These are phyloP conservation scores for Penicillium concentricum DNA, from an alignment of 2,329 filamentous ascomycete species.

Conservation along the genomic window DNA sequence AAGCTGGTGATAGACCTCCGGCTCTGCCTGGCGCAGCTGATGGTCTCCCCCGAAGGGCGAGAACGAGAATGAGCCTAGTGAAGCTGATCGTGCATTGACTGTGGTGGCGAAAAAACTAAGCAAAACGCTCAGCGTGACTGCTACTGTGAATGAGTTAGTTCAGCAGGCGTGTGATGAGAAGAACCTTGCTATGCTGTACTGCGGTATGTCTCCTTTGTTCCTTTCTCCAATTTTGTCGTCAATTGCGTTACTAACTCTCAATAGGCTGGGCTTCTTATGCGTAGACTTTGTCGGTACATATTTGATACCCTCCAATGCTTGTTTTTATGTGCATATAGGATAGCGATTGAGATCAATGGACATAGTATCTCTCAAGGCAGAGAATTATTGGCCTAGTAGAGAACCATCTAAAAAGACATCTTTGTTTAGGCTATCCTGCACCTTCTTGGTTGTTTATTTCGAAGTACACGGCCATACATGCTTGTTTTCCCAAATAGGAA, in stretches of 20 bases:
- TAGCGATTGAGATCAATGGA: neutral
- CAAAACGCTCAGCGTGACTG: conserved; percentile 89
- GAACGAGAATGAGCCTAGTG: conserved; percentile 62
- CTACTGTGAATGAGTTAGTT: conserved; percentile 95
- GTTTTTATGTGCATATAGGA: neutral
- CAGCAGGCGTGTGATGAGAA: conserved; percentile 91
- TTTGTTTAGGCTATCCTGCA: no score
- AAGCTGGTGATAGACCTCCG: conserved; percentile 42
- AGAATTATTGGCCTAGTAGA: no score
- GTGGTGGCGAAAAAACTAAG: conserved; percentile 95
- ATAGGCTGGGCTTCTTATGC: conserved; percentile 6
- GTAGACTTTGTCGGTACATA: neutral
- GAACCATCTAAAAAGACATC: no score
- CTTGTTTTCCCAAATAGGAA: neutral
- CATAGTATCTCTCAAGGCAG: neutral
- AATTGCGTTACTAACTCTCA: neutral
- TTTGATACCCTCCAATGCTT: neutral
- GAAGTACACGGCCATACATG: neutral
- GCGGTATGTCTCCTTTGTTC: conserved; percentile 46
- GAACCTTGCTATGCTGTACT: conserved; percentile 88
- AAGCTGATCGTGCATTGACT: conserved; percentile 87
- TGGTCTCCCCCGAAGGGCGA: conserved; percentile 34
- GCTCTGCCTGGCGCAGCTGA: conserved; percentile 31
- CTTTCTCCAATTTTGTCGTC: neutral
- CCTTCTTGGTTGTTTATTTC: no score